A percentile compares a stretch with the other conserved stretches of the same genome.
Evolutionary conservation across 2,329 filamentous ascomycete genomes (phyloP).

Genomic region (Nothophoma quercina): DNA sequence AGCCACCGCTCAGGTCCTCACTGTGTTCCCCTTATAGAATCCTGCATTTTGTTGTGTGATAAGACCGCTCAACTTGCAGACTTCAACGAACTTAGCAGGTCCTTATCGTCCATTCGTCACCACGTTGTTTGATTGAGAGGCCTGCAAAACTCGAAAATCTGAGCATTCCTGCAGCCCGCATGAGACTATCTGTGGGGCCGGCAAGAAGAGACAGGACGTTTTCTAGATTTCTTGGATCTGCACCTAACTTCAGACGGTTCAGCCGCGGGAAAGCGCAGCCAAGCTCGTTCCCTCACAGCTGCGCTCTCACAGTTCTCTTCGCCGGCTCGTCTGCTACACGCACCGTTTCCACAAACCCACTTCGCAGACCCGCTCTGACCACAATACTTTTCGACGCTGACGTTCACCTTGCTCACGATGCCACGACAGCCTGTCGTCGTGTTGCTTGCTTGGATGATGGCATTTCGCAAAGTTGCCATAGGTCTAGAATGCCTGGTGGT

Average conservation of each 20-base stretch:
- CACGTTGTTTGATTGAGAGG: slow-evolving; percentile 28
- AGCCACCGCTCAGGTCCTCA: slow-evolving; percentile 15
- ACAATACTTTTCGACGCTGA: slow-evolving; percentile 11
- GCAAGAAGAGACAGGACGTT: slow-evolving; percentile 31
- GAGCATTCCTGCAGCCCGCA: slow-evolving; percentile 19
- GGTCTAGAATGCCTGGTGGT: slow-evolving; percentile 21
- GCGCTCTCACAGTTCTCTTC: slow-evolving; percentile 17
- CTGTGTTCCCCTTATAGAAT: slow-evolving; percentile 18
- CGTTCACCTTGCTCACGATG: slow-evolving; percentile 10
- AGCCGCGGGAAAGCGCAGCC: slow-evolving; percentile 37
- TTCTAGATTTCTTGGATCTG: slow-evolving; percentile 38
- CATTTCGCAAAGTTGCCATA: slow-evolving; percentile 21
- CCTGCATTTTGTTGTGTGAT: slow-evolving; percentile 12
- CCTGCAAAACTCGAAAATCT: slow-evolving; percentile 12
- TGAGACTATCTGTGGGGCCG: slow-evolving; percentile 28
- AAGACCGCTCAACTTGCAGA: slow-evolving; percentile 8
- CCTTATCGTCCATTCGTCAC: slow-evolving; percentile 7
- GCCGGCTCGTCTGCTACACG: slow-evolving; percentile 20
- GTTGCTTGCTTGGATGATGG: slow-evolving; percentile 27
- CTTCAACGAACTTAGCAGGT: background rate
- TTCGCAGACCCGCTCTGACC: slow-evolving; percentile 21
- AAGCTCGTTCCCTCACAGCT: slow-evolving; percentile 30
- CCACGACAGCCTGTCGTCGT: slow-evolving; percentile 2
- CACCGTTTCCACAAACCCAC: slow-evolving; percentile 18
- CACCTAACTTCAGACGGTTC: slow-evolving; percentile 28